Percentiles rank a stretch among this genome's conserved stretches.
Conservation (phyloP, 2,329 filamentous ascomycete genomes). For the Pestalotiopsis sp. region DNA sequence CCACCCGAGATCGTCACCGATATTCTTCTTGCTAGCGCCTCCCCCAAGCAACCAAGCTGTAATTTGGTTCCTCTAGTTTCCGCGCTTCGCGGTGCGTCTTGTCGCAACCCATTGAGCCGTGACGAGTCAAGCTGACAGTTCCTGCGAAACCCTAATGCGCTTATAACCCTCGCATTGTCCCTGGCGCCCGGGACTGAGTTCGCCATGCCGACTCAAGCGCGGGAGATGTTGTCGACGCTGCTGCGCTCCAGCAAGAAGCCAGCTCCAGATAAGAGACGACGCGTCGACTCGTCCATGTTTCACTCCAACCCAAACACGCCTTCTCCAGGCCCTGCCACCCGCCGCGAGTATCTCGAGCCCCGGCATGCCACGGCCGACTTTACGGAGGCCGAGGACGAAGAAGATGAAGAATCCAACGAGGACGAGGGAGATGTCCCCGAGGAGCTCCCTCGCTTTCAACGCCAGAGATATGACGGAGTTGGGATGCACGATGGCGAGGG, state of each 20-base stretch:
- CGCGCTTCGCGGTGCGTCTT: constrained; percentile 5
- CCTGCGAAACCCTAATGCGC: constrained; percentile 4
- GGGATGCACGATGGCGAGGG: constrained; percentile 25
- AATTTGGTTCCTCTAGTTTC: constrained; percentile 10
- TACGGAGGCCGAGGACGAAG: constrained; percentile 63
- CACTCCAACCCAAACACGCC: constrained; percentile 26
- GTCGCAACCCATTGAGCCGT: constrained; percentile 3
- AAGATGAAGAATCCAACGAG: constrained; percentile 43
- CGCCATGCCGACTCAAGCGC: constrained; percentile 30
- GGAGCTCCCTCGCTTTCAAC: constrained; percentile 23
- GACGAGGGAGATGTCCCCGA: constrained; percentile 34
- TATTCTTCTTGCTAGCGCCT: constrained; percentile 3
- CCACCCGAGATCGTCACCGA: constrained; percentile 3
- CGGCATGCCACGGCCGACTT: constrained; percentile 66
- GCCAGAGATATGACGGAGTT: constrained; percentile 35
- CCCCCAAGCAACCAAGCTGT: background rate
- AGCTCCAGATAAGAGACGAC: constrained; percentile 16
- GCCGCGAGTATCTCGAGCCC: constrained; percentile 37
- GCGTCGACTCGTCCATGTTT: constrained; percentile 26
- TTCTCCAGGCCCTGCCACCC: constrained; percentile 28
- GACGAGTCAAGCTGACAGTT: background rate
- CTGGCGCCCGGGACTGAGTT: constrained; percentile 18
- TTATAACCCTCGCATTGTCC: constrained; percentile 8
- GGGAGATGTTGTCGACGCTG: constrained; percentile 34
- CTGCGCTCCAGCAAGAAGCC: constrained; percentile 26